Percentiles rank a stretch among this genome's conserved stretches.
Conservation (phyloP, 306 rosid species). For the Sicyos baderoa region DNA sequence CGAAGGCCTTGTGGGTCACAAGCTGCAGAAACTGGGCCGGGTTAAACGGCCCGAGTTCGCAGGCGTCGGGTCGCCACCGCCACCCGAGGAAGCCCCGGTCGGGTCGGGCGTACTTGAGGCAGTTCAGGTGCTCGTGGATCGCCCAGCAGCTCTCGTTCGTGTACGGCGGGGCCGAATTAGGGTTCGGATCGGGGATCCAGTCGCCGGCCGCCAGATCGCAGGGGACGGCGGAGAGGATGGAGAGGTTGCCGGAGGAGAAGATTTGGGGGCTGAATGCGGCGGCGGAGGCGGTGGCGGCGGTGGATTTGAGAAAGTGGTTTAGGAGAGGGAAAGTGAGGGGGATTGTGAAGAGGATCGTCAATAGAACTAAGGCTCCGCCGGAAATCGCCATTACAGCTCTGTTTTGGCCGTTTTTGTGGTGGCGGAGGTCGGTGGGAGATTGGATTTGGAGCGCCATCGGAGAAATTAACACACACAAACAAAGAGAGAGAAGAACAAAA, state of each 20-base stretch:
- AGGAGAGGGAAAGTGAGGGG: conserved; percentile 11
- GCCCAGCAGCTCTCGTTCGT: conserved; percentile 46
- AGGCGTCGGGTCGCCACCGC: conserved; percentile 85
- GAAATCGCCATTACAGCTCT: background rate
- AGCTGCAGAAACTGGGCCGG: conserved; percentile 61
- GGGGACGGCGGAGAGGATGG: conserved; percentile 22
- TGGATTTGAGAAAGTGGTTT: background rate
- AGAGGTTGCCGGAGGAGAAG: background rate
- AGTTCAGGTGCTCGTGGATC: conserved; percentile 64
- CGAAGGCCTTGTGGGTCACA: conserved; percentile 61
- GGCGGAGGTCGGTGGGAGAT: conserved; percentile 9
- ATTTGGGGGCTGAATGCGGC: background rate
- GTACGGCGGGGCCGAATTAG: conserved; percentile 40
- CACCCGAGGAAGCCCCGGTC: conserved; percentile 57
- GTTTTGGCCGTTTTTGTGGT: background rate
- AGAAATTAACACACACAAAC: background rate
- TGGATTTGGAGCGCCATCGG: background rate
- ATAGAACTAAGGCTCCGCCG: background rate
- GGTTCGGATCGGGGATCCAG: conserved; percentile 48
- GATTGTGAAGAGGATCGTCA: background rate
- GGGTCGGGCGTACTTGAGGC: conserved; percentile 72
- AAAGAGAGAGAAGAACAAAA: background rate
- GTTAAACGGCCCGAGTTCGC: conserved; percentile 63
- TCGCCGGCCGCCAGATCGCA: conserved; percentile 61
- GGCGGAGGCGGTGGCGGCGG: background rate